Conservation (phyloP, 768 basidiomycete genomes). For the Glaciozyma antarctica region DNA sequence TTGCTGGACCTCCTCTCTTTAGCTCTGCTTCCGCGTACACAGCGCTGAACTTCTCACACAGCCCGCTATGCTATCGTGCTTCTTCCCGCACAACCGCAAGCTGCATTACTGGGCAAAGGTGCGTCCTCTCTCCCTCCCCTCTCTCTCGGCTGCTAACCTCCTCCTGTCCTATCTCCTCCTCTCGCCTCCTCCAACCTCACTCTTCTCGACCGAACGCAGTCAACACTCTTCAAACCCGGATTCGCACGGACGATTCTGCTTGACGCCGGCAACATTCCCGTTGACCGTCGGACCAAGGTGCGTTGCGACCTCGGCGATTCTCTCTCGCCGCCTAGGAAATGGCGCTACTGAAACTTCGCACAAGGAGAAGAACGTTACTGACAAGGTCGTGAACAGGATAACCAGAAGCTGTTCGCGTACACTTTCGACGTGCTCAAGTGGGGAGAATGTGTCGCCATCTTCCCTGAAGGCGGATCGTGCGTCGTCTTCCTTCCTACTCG, state of each 20-base stretch:
- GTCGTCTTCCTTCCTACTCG: background rate
- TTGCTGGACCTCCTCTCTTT: slow-evolving; percentile 15
- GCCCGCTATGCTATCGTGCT: slow-evolving; percentile 42
- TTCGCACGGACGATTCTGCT: slow-evolving; percentile 61
- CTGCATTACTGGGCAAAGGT: slow-evolving; percentile 51
- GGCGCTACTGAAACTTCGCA: background rate
- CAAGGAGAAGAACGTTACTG: background rate
- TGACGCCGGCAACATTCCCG: slow-evolving; percentile 93
- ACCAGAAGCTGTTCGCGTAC: slow-evolving; percentile 73
- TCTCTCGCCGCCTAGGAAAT: no score
- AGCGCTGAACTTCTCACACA: slow-evolving; percentile 33
- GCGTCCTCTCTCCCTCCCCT: background rate
- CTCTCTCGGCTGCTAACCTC: background rate
- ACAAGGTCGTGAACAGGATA: slow-evolving; percentile 48
- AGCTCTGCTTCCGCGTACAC: background rate
- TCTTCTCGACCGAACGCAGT: background rate
- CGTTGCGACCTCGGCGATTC: background rate
- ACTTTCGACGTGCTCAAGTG: slow-evolving; percentile 74
- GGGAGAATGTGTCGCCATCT: slow-evolving; percentile 80
- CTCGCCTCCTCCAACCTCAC: no score
- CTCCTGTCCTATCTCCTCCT: background rate
- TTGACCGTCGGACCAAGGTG: slow-evolving; percentile 71
- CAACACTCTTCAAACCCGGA: slow-evolving; percentile 69
- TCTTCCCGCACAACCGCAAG: slow-evolving; percentile 69
- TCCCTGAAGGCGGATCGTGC: slow-evolving; percentile 91